A percentile compares a stretch with the other conserved stretches of the same genome.
Conservation (phyloP, 805 yeast species). For the Candida fluviatilis region DNA sequence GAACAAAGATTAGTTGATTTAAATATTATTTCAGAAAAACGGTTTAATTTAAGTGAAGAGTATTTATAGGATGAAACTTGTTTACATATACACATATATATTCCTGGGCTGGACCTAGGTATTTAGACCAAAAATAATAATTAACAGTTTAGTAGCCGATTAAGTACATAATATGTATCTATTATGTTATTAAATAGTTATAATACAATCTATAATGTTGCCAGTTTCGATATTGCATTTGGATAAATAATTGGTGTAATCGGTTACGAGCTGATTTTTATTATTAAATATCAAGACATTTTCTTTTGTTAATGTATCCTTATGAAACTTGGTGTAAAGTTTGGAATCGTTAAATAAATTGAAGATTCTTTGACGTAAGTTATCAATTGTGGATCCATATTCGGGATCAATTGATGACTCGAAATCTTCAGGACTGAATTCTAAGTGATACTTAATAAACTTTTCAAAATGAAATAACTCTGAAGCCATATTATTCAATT, state of each 20-base stretch:
- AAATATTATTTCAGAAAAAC: slow-evolving; percentile 22
- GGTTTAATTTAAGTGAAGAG: slow-evolving; percentile 17
- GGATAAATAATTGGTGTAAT: slow-evolving; percentile 28
- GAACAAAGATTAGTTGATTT: slow-evolving; percentile 47
- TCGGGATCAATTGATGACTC: slow-evolving; percentile 56
- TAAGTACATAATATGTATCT: no score
- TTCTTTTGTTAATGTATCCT: slow-evolving; percentile 7
- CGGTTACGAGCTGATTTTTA: slow-evolving; percentile 19
- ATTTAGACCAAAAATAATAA: no score
- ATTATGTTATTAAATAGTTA: slow-evolving; percentile 8
- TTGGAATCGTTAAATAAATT: slow-evolving; percentile 46
- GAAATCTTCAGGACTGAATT: slow-evolving; percentile 79
- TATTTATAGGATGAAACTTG: slow-evolving; percentile 7
- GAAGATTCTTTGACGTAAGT: slow-evolving; percentile 55
- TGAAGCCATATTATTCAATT: slow-evolving; percentile 12
- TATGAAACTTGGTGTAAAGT: slow-evolving; percentile 17
- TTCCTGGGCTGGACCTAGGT: neutral
- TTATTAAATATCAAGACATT: slow-evolving; percentile 30
- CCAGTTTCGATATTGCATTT: slow-evolving; percentile 41
- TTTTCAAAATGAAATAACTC: slow-evolving; percentile 17
- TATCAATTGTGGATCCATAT: slow-evolving; percentile 63
- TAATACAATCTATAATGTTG: slow-evolving; percentile 32
- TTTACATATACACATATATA: no score
- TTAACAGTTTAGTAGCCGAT: neutral
- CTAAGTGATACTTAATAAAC: slow-evolving; percentile 57